Evolutionary conservation across 2,329 filamentous ascomycete species (phyloP).

Genomic region (Raffaelea ambrosiae): DNA sequence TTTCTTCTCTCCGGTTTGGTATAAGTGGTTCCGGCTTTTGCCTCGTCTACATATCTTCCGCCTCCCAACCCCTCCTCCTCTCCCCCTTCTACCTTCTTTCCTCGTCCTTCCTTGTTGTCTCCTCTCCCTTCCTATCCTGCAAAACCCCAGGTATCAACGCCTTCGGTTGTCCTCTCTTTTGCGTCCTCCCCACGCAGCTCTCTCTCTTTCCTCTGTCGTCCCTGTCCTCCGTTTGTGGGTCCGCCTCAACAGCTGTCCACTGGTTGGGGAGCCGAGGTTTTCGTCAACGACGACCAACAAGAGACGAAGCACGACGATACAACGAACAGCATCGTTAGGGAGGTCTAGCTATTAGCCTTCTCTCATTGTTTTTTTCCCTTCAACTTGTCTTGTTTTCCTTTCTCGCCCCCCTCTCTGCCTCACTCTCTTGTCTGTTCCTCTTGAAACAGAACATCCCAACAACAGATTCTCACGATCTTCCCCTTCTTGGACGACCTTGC

Average conservation of each 20-base stretch:
- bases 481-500: not conserved
- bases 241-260: constrained; percentile 1
- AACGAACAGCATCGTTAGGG: not conserved
- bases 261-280: constrained; percentile 3
- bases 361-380: not conserved
- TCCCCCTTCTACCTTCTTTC: not conserved
- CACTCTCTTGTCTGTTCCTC: not conserved
- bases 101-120: not conserved
- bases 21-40: not conserved
- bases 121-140: not conserved
- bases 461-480: not conserved
- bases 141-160: not conserved
- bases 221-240: not conserved
- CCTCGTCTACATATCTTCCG: not conserved
- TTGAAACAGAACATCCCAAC: not conserved
- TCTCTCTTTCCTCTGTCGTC: not conserved
- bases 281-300: not conserved
- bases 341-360: too few species aligned
- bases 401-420: not conserved
- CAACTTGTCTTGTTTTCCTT: not conserved
- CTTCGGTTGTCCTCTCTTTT: not conserved
- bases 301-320: not conserved
- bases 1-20: not conserved
- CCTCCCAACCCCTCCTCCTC: not conserved
- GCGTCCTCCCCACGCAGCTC: too few species aligned